phyloP scores from a whole-genome alignment of 164 flowering plant genomes.

The Aristolochia californica region DNA sequence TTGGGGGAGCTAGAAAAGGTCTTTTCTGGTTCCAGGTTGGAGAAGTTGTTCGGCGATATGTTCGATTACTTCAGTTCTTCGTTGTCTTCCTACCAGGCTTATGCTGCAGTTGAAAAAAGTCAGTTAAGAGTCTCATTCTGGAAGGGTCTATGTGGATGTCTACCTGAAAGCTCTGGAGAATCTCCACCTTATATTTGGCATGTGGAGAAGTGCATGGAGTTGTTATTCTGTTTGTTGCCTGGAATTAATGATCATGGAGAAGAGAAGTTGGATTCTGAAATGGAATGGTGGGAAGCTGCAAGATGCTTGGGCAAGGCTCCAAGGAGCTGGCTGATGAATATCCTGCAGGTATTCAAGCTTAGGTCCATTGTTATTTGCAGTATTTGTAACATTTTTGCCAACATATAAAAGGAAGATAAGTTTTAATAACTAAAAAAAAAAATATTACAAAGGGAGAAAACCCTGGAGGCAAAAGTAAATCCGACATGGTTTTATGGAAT shows the following conservation, averaged over 20 bases:
- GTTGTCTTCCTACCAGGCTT: conserved; percentile 22
- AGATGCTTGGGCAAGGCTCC: conserved; percentile 67
- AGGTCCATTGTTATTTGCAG: background rate
- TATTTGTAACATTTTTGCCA: background rate
- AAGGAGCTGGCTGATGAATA: conserved; percentile 35
- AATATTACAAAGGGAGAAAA: no score
- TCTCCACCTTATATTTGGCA: conserved; percentile 25
- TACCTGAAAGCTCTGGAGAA: conserved; percentile 32
- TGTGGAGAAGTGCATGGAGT: conserved; percentile 61
- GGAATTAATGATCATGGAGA: conserved; percentile 9
- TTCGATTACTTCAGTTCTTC: conserved; percentile 32
- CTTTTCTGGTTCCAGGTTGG: conserved; percentile 63
- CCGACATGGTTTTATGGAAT: background rate
- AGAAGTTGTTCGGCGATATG: conserved; percentile 56
- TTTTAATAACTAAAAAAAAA: no score
- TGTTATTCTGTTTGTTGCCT: conserved; percentile 59
- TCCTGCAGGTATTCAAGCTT: conserved; percentile 53
- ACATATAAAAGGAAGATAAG: no score
- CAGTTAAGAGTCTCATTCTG: conserved; percentile 60
- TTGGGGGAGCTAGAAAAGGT: conserved; percentile 41
- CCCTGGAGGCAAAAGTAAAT: no score
- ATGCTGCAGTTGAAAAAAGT: conserved; percentile 26
- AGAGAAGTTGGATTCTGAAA: conserved; percentile 9
- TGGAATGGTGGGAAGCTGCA: conserved; percentile 69
- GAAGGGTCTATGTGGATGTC: conserved; percentile 59